A percentile compares a stretch with the other conserved stretches of the same genome.
These are phyloP conservation scores for Alternaria brassicae DNA, from an alignment of 2,329 filamentous ascomycete species.

Conservation along the genomic window DNA sequence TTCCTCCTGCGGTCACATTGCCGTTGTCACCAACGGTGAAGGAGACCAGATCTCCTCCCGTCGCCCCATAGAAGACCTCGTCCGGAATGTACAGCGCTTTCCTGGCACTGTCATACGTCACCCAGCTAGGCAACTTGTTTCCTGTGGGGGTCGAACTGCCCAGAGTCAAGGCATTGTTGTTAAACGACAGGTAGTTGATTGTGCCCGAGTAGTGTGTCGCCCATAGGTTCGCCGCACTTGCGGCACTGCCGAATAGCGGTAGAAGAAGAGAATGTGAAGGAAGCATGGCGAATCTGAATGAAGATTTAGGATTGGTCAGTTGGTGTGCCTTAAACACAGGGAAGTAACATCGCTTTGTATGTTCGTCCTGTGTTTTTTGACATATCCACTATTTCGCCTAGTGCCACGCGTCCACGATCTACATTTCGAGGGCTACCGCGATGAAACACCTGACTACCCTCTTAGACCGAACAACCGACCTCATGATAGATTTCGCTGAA, in stretches of 20 bases:
- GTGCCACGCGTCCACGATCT: constrained; percentile 19
- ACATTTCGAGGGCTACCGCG: constrained; percentile 12
- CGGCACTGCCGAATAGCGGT: constrained; percentile 35
- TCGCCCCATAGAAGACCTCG: constrained; percentile 30
- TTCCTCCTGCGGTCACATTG: constrained; percentile 31
- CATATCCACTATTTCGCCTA: constrained; percentile 15
- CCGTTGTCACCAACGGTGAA: constrained; percentile 38
- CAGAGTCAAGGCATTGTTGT: constrained; percentile 31
- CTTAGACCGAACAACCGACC: constrained; percentile 12
- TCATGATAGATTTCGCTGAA: constrained; percentile 11
- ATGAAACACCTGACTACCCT: constrained; percentile 23
- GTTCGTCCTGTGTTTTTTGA: not conserved
- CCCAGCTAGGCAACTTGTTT: constrained; percentile 40
- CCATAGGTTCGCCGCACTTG: constrained; percentile 38
- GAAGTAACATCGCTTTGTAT: constrained; percentile 18
- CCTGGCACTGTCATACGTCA: constrained; percentile 38
- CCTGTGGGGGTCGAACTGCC: constrained; percentile 27
- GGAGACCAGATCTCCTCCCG: constrained; percentile 31
- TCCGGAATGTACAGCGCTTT: constrained; percentile 40
- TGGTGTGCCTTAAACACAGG: not conserved
- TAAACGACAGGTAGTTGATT: constrained; percentile 38
- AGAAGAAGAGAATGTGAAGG: constrained; percentile 29
- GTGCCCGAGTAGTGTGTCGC: constrained; percentile 43
- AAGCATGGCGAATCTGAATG: constrained; percentile 29
- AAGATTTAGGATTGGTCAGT: not conserved